These are phyloP conservation scores for Macrophomina tecta DNA, from an alignment of 2,329 filamentous ascomycete genomes.

Conservation along the genomic window DNA sequence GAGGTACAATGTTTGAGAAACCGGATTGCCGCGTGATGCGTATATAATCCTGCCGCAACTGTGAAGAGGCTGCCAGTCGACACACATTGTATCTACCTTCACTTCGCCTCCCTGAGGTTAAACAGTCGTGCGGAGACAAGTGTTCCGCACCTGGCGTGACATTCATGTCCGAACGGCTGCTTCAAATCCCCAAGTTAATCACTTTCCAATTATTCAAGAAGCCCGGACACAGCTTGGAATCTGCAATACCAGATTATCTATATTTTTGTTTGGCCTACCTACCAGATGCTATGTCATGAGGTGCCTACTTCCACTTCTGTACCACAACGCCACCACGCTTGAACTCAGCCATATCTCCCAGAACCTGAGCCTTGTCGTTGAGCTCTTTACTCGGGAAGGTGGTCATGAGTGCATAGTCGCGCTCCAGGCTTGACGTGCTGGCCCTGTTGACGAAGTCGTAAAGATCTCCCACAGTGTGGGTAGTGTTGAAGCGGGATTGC, in stretches of 20 bases:
- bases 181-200: too few species aligned
- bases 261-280: too few species aligned
- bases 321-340: constrained; percentile 62
- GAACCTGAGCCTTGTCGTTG: constrained; percentile 63
- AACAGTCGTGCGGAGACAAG: background rate
- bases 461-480: constrained; percentile 77
- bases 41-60: too few species aligned
- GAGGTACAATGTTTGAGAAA: too few species aligned
- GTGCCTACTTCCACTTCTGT: constrained; percentile 57
- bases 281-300: too few species aligned
- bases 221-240: too few species aligned
- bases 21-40: too few species aligned
- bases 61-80: background rate
- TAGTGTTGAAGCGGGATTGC: constrained; percentile 81
- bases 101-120: background rate
- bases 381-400: constrained; percentile 86
- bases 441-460: constrained; percentile 76
- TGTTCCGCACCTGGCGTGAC: too few species aligned
- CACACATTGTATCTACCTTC: background rate
- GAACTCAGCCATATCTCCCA: constrained; percentile 57
- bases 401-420: constrained; percentile 78
- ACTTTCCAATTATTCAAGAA: too few species aligned
- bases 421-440: constrained; percentile 60
- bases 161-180: too few species aligned
- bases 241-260: too few species aligned